Conservation (phyloP, 2,329 filamentous ascomycete species). For the Zasmidium citrigriseum region DNA sequence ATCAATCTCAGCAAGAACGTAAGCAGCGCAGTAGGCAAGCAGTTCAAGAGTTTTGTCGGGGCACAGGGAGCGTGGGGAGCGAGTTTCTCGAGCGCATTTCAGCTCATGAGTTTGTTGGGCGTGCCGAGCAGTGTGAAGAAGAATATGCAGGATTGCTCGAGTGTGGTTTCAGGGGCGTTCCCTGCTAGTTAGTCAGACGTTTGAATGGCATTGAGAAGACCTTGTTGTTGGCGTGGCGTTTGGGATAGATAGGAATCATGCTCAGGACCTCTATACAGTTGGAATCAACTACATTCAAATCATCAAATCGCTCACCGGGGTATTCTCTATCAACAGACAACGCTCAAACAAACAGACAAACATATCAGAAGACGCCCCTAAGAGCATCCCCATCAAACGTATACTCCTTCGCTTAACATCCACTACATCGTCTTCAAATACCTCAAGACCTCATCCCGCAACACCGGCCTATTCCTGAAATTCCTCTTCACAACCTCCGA, state of each 20-base stretch:
- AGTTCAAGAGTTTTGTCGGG: slow-evolving; percentile 31
- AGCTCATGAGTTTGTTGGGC: slow-evolving; percentile 18
- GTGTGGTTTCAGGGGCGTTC: slow-evolving; percentile 7
- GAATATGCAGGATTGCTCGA: slow-evolving; percentile 17
- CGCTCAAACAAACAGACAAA: no score
- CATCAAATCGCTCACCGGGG: no score
- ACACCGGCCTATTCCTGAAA: not conserved
- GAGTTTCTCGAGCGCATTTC: slow-evolving; percentile 18
- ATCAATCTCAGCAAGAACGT: slow-evolving; percentile 31
- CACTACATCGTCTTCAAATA: not conserved
- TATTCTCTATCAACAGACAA: no score
- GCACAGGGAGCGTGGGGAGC: slow-evolving; percentile 34
- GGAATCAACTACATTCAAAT: no score
- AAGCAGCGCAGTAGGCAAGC: slow-evolving; percentile 13
- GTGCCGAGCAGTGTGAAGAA: slow-evolving; percentile 12
- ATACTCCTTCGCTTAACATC: not conserved
- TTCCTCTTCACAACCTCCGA: slow-evolving; percentile 2
- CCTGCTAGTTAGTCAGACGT: no score
- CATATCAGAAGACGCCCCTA: no score
- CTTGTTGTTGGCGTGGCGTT: not conserved
- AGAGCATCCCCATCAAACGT: not conserved
- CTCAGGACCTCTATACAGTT: no score
- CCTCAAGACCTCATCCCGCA: slow-evolving; percentile 3
- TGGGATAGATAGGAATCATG: not conserved
- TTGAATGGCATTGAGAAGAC: no score